Evolutionary conservation across 192 early-diverging fungal genomes (phyloP).

Genomic region (Neocallimastix lanati): DNA sequence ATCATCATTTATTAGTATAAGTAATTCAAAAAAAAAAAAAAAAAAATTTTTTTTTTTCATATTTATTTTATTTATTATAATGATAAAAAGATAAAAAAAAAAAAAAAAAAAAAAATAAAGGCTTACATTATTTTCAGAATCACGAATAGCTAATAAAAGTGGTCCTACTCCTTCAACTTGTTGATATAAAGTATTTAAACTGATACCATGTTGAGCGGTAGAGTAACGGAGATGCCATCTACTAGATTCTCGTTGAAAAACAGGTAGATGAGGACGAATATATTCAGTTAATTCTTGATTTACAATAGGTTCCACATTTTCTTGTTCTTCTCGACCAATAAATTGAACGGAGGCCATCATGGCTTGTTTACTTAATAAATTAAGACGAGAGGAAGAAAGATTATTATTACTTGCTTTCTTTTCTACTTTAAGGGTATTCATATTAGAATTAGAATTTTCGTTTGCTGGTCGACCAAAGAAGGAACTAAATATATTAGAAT

Average conservation of each 20-base stretch:
- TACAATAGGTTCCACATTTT: background rate
- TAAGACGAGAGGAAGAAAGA: background rate
- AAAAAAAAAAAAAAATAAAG: too few relatives aligned
- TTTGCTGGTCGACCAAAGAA: background rate
- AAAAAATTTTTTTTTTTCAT: too few relatives aligned
- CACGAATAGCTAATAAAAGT: constrained; percentile 48
- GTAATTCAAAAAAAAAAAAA: too few relatives aligned
- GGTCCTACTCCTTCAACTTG: constrained; percentile 44
- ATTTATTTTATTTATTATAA: too few relatives aligned
- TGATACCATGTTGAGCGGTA: constrained; percentile 84
- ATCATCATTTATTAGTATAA: too few relatives aligned
- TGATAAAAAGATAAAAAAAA: too few relatives aligned
- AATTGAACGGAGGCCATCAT: background rate
- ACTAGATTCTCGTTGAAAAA: constrained; percentile 49
- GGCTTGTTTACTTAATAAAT: background rate
- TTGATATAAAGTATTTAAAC: constrained; percentile 62
- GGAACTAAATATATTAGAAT: background rate
- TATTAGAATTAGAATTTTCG: background rate
- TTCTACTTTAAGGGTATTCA: background rate
- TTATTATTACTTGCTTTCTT: background rate
- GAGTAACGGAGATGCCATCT: constrained; percentile 73
- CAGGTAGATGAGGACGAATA: constrained; percentile 32
- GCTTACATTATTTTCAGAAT: constrained; percentile 19
- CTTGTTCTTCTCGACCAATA: background rate
- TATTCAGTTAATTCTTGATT: background rate